Evolutionary conservation across 768 basidiomycete genomes (phyloP).

Genomic region (Boletus subparvulus): DNA sequence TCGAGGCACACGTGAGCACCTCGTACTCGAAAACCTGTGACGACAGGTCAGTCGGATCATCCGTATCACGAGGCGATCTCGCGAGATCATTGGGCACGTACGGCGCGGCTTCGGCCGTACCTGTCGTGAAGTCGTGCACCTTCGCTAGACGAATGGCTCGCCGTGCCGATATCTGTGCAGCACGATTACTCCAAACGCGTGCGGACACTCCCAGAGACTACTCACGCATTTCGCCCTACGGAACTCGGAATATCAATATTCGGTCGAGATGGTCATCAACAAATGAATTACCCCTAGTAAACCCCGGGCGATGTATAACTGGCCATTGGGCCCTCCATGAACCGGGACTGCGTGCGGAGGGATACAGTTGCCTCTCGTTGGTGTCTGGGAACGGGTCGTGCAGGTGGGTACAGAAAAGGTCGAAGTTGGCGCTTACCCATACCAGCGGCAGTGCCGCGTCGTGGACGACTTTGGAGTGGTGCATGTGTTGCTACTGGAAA

Average conservation of each 20-base stretch:
- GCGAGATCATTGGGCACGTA: conserved; percentile 4
- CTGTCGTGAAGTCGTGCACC: conserved; percentile 18
- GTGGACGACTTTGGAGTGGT: not conserved
- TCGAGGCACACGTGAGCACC: conserved; percentile 21
- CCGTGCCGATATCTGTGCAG: conserved; percentile 16
- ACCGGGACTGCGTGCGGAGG: conserved; percentile 21
- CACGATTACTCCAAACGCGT: not conserved
- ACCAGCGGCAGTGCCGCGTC: conserved; percentile 6
- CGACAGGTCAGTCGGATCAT: not conserved
- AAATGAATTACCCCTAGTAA: conserved; percentile 10
- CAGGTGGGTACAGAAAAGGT: not conserved
- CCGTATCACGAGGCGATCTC: not conserved
- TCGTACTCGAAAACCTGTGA: conserved; percentile 22
- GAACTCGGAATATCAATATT: conserved; percentile 1
- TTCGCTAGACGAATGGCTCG: conserved; percentile 3
- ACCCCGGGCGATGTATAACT: conserved; percentile 22
- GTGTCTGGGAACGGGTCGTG: conserved; percentile 2
- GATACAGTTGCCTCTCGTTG: conserved; percentile 18
- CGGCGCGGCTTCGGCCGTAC: conserved; percentile 7
- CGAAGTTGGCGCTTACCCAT: conserved; percentile 13
- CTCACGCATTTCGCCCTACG: conserved; percentile 23
- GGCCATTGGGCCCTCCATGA: conserved; percentile 1
- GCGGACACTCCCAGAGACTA: not conserved
- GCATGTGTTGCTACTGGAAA: not conserved
- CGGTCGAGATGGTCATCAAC: not conserved